Percentiles rank a stretch among this genome's conserved stretches.
Conservation (phyloP, 768 basidiomycete genomes). For the Dictyophora rubrovolvata region DNA sequence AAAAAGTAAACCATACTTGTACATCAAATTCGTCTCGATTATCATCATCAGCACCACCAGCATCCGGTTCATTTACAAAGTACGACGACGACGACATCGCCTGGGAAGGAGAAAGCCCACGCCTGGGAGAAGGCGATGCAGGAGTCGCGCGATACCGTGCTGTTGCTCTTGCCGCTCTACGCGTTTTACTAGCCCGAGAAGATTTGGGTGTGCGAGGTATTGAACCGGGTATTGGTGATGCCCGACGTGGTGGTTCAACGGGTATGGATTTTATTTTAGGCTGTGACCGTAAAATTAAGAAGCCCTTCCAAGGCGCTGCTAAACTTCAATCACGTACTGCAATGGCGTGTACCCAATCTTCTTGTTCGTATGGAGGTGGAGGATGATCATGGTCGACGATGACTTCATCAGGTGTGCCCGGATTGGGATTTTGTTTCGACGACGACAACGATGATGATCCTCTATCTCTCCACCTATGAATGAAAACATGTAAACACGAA, state of each 20-base stretch:
- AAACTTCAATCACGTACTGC: not conserved
- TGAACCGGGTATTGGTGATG: conserved; percentile 17
- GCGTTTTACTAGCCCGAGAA: not conserved
- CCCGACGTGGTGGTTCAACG: conserved; percentile 8
- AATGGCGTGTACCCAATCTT: conserved; percentile 36
- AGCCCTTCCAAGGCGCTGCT: conserved; percentile 10
- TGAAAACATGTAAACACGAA: not conserved
- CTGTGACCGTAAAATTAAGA: conserved; percentile 17
- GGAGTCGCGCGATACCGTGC: conserved; percentile 7
- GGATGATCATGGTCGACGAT: conserved; percentile 39
- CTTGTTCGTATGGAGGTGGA: conserved; percentile 31
- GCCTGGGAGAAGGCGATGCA: conserved; percentile 18
- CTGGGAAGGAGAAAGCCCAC: conserved; percentile 16
- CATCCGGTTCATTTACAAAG: conserved; percentile 11
- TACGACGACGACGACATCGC: not conserved
- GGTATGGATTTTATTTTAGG: conserved; percentile 18
- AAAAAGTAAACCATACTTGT: conserved; percentile 25
- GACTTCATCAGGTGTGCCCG: not conserved
- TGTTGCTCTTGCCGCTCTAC: not conserved
- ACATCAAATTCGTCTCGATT: conserved; percentile 32
- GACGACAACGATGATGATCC: conserved; percentile 36
- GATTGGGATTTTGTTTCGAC: conserved; percentile 26
- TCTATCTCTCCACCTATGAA: conserved; percentile 63
- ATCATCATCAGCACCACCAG: conserved; percentile 26
- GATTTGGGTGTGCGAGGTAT: conserved; percentile 24